Evolutionary conservation across 345 rosid species (phyloP).

Genomic region (Salix caprea): DNA sequence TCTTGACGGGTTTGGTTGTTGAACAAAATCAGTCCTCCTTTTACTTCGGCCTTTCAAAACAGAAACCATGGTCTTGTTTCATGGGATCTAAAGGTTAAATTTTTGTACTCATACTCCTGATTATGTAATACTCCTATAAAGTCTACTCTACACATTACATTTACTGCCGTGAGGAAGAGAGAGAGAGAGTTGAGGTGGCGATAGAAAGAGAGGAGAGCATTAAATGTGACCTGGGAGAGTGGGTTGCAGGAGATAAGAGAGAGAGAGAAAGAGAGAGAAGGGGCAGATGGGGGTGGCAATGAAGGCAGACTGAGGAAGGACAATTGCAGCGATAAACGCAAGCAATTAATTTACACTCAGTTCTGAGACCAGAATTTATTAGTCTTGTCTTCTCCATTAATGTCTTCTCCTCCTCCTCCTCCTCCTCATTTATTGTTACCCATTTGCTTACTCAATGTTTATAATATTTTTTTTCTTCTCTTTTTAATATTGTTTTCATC

Average conservation of each 20-base stretch:
- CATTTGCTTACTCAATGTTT: neutral
- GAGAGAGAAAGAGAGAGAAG: conserved; percentile 1
- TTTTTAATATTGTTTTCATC: too few relatives aligned
- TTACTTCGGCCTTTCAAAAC: conserved; percentile 1
- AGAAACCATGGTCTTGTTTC: conserved; percentile 10
- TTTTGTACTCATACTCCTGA: conserved; percentile 2
- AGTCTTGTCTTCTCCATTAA: conserved; percentile 58
- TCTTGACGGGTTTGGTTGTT: conserved; percentile 8
- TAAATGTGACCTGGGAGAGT: conserved; percentile 39
- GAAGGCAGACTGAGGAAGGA: conserved; percentile 30
- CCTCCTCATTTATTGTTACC: conserved; percentile 23
- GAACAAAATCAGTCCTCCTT: conserved; percentile 12
- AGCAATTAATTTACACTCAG: conserved; percentile 36
- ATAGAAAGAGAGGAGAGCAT: conserved; percentile 25
- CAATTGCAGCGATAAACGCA: conserved; percentile 47
- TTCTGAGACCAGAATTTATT: conserved; percentile 36
- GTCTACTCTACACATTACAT: neutral
- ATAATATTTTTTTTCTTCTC: neutral
- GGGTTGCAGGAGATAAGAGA: conserved; percentile 38
- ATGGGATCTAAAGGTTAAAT: neutral
- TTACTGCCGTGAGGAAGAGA: conserved; percentile 22
- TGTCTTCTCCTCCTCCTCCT: conserved; percentile 32
- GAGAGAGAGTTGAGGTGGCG: neutral
- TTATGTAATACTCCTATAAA: neutral
- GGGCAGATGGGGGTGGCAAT: conserved; percentile 29